Evolutionary conservation across 257 asterid species (phyloP).

Genomic region (Solanum pinnatisectum): DNA sequence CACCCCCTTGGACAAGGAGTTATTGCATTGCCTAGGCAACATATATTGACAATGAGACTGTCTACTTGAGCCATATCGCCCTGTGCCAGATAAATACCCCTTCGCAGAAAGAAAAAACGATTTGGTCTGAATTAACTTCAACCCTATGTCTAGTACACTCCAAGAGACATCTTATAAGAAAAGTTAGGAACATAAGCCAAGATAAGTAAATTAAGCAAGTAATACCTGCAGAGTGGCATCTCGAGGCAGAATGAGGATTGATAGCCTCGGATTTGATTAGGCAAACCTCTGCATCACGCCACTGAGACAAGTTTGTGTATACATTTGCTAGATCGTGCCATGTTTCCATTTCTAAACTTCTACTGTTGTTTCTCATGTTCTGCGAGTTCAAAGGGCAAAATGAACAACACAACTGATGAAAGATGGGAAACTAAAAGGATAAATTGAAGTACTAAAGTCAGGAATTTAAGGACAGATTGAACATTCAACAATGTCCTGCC

Average conservation of each 20-base stretch:
- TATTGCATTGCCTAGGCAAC: background rate
- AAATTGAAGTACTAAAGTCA: background rate
- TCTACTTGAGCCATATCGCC: background rate
- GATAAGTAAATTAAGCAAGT: background rate
- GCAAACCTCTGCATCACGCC: slow-evolving; percentile 89
- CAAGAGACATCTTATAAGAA: background rate
- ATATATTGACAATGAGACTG: background rate
- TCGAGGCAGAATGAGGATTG: slow-evolving; percentile 77
- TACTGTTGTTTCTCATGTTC: slow-evolving; percentile 29
- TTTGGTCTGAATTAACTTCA: background rate
- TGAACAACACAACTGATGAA: background rate
- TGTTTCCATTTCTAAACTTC: slow-evolving; percentile 69
- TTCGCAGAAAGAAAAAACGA: background rate
- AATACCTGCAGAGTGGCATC: slow-evolving; percentile 69
- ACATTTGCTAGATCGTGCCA: slow-evolving; percentile 90
- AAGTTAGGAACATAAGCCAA: background rate
- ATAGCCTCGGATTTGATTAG: slow-evolving; percentile 73
- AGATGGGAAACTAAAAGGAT: background rate
- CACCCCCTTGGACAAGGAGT: background rate
- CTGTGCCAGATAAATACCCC: background rate
- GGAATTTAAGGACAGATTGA: background rate
- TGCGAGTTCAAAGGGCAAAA: slow-evolving; percentile 11
- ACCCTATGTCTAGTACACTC: background rate
- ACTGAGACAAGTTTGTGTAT: slow-evolving; percentile 68
- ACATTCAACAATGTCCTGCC: background rate